Evolutionary conservation across 2,329 filamentous ascomycete species (phyloP).

Genomic region (Phyllosticta citrichinensis): DNA sequence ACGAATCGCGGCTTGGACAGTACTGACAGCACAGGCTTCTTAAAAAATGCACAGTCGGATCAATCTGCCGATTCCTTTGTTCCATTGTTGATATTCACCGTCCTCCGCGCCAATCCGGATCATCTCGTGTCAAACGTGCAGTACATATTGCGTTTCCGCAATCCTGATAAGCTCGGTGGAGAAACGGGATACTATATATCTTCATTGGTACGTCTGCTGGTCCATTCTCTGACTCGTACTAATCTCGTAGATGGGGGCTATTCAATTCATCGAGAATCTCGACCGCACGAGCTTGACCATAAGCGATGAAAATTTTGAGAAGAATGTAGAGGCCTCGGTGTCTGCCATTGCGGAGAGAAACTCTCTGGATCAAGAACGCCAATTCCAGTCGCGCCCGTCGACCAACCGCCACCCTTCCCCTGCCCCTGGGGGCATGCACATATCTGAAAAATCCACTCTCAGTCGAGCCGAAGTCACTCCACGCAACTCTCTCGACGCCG

Average conservation of each 20-base stretch:
- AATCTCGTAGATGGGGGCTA: conserved; percentile 63
- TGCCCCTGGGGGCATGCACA: conserved; percentile 22
- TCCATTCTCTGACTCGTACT: background rate
- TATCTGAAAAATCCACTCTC: conserved; percentile 39
- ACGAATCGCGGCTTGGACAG: background rate
- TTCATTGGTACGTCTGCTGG: conserved; percentile 54
- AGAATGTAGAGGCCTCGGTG: conserved; percentile 91
- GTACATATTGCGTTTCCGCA: conserved; percentile 92
- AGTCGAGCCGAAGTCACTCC: conserved; percentile 49
- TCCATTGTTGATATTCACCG: conserved; percentile 88
- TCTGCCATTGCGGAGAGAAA: conserved; percentile 92
- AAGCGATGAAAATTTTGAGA: conserved; percentile 88
- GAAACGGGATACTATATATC: conserved; percentile 98
- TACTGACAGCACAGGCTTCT: conserved; percentile 47
- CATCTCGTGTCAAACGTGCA: conserved; percentile 96
- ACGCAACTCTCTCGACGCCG: conserved; percentile 49
- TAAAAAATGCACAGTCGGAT: conserved; percentile 87
- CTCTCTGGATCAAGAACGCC: conserved; percentile 35
- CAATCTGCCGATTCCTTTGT: conserved; percentile 95
- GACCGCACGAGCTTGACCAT: conserved; percentile 91
- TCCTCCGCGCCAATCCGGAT: conserved; percentile 87
- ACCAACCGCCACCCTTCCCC: conserved; percentile 33
- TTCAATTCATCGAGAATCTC: conserved; percentile 94
- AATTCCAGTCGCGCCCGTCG: conserved; percentile 12
- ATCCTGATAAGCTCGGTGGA: conserved; percentile 94